A percentile compares a stretch with the other conserved stretches of the same genome.
phyloP scores from a whole-genome alignment of 805 yeast species.

The Saccharomycopsis fibuligera region DNA sequence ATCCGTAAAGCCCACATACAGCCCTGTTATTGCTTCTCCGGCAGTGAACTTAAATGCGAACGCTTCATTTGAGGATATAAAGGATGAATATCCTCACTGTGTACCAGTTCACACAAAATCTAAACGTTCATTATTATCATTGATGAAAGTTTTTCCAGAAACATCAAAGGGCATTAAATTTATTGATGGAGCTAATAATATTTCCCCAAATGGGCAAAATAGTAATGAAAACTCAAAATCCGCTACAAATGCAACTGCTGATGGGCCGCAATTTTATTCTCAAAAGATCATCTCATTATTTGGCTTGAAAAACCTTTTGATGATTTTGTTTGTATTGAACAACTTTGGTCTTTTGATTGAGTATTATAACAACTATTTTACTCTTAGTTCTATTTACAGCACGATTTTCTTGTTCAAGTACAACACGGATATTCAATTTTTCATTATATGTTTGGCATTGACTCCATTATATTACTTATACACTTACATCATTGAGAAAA shows the following conservation, averaged over 20 bases:
- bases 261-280: not conserved
- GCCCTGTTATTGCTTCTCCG: slow-evolving; percentile 8
- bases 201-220: not conserved
- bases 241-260: not conserved
- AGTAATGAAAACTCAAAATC: not conserved
- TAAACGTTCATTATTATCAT: slow-evolving; percentile 14
- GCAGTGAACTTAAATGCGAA: slow-evolving; percentile 4
- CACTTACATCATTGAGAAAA: slow-evolving; percentile 31
- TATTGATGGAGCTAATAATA: not conserved
- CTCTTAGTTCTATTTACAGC: slow-evolving; percentile 29
- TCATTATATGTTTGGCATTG: slow-evolving; percentile 26
- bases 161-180: not conserved
- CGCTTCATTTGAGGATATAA: slow-evolving; percentile 15
- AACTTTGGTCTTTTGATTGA: slow-evolving; percentile 34
- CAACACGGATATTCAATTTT: slow-evolving; percentile 27
- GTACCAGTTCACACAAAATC: slow-evolving; percentile 18
- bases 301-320: slow-evolving; percentile 36
- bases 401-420: slow-evolving; percentile 27
- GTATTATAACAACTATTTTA: slow-evolving; percentile 30
- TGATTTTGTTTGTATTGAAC: slow-evolving; percentile 33
- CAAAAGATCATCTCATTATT: slow-evolving; percentile 13
- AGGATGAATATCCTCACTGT: slow-evolving; percentile 20
- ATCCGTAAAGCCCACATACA: slow-evolving; percentile 11
- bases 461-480: slow-evolving; percentile 31
- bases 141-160: slow-evolving; percentile 10